phyloP scores from a whole-genome alignment of 768 basidiomycete species.

The Termitomyces sp. region DNA sequence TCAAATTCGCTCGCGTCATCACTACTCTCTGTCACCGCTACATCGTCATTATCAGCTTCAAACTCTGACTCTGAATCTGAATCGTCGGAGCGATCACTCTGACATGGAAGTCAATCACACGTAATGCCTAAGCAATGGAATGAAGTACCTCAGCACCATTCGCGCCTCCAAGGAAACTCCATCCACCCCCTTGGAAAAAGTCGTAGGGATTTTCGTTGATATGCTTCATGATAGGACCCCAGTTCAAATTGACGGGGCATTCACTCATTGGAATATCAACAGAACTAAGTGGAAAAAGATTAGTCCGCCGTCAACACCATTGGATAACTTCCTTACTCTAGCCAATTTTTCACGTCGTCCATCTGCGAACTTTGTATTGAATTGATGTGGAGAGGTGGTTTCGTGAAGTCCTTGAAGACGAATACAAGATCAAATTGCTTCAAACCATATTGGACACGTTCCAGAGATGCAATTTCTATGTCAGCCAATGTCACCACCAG shows the following conservation, averaged over 20 bases:
- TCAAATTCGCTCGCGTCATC: slow-evolving; percentile 67
- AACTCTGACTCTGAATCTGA: slow-evolving; percentile 53
- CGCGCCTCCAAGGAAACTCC: slow-evolving; percentile 82
- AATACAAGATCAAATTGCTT: slow-evolving; percentile 98
- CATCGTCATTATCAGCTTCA: slow-evolving; percentile 53
- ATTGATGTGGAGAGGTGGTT: slow-evolving; percentile 91
- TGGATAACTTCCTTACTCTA: slow-evolving; percentile 62
- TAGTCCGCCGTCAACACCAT: slow-evolving; percentile 7
- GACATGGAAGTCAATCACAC: slow-evolving; percentile 1
- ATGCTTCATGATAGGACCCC: slow-evolving; percentile 98
- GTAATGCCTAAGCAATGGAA: not conserved
- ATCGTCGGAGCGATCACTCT: slow-evolving; percentile 41
- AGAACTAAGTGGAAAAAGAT: slow-evolving; percentile 52
- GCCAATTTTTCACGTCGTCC: slow-evolving; percentile 98
- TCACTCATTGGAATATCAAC: slow-evolving; percentile 96
- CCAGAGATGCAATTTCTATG: slow-evolving; percentile 94
- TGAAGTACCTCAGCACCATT: slow-evolving; percentile 59
- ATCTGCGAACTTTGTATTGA: slow-evolving; percentile 87
- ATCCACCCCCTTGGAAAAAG: slow-evolving; percentile 96
- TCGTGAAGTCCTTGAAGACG: slow-evolving; percentile 95
- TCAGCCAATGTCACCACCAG: slow-evolving; percentile 91
- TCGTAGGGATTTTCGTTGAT: slow-evolving; percentile 94
- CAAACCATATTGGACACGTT: slow-evolving; percentile 93
- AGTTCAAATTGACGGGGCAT: slow-evolving; percentile 95
- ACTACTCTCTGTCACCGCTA: slow-evolving; percentile 51